Evolutionary conservation across 2,329 filamentous ascomycete species (phyloP), one percentile per base, ranked within the genome.

Genomic region (Coniosporium tulheliwenetii): DNA sequence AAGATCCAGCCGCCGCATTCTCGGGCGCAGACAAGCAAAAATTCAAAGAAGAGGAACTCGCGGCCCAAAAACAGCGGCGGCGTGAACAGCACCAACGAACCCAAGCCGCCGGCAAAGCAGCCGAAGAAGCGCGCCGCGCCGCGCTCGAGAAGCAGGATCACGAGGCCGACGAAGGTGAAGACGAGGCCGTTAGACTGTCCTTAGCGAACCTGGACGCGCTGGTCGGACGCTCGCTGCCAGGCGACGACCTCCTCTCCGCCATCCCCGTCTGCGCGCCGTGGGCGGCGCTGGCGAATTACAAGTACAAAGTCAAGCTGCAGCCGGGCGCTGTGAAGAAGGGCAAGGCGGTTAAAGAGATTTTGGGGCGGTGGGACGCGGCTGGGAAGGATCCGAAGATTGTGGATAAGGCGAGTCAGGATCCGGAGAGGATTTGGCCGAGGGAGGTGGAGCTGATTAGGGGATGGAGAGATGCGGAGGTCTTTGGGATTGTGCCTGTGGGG

Each of bases 301-400:
- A 95, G 62, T 96, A 95, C 67, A 93, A 93, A 61, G 84, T 79
- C 41, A 98, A 98, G 66, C 61, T 98, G 51, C 91, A 96, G 61
- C 91, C 91, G 0, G 91, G 91, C 0, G 63, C 77, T 0, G 72
- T 80, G 47, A 98, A 96, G 70, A 94, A 94, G 64, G 89, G 91
- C 8, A 96, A 95, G 58, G 87, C 86, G 0, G 77, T 94, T 38
- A 85, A 84, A 57, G 89, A 96, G 60, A 80, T 96, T 30, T 61
- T 96, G n/a, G 77, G 79, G 38, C 73, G 74, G 44, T 95, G 89
- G 87, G 71, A 80, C 47, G 60, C 69, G 14, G 85, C 77, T 39
- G 73, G 77, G 5, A 67, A 65, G 40, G 67, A 67, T 39, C 46
- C 54, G 7, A 62, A 59, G 45, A 60, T 58, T 16, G 44, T 63